Percentiles rank a stretch among this genome's conserved stretches.
Evolutionary conservation across 768 basidiomycete species (phyloP).

Genomic region (Russula vinacea): DNA sequence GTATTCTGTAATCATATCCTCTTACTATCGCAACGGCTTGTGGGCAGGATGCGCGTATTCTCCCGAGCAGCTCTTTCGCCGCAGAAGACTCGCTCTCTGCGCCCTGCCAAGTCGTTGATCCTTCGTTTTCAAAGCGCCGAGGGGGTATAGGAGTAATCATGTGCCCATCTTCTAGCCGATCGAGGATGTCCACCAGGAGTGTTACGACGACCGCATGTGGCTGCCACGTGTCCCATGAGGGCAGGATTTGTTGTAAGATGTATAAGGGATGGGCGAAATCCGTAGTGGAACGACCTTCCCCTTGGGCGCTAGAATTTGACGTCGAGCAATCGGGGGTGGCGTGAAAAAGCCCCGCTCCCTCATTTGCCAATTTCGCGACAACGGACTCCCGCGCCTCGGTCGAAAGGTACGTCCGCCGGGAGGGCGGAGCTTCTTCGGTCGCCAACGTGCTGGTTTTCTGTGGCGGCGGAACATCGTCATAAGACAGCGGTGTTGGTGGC

Average conservation of each 20-base stretch:
- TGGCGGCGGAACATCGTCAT: slow-evolving; percentile 30
- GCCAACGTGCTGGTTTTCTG: slow-evolving; percentile 19
- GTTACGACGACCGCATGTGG: slow-evolving; percentile 53
- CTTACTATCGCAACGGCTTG: slow-evolving; percentile 46
- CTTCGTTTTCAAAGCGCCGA: slow-evolving; percentile 31
- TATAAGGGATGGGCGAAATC: slow-evolving; percentile 61
- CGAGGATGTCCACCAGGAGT: slow-evolving; percentile 46
- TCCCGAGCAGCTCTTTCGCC: neutral
- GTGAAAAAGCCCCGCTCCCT: neutral
- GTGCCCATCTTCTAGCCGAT: slow-evolving; percentile 50
- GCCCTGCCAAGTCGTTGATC: slow-evolving; percentile 20
- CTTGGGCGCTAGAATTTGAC: slow-evolving; percentile 17
- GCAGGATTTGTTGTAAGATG: slow-evolving; percentile 59
- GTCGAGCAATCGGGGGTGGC: neutral
- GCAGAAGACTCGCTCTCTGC: slow-evolving; percentile 15
- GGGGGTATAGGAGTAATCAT: slow-evolving; percentile 44
- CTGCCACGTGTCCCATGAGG: slow-evolving; percentile 62
- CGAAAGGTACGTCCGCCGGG: slow-evolving; percentile 6
- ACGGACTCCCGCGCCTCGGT: slow-evolving; percentile 13
- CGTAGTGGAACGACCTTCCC: slow-evolving; percentile 25
- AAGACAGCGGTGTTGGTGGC: slow-evolving; percentile 34
- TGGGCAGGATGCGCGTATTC: slow-evolving; percentile 37
- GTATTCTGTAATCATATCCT: slow-evolving; percentile 49
- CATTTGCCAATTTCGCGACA: slow-evolving; percentile 14
- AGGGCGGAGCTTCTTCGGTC: slow-evolving; percentile 22